Conservation (phyloP, 345 rosid genomes). For the Alliaria petiolata region DNA sequence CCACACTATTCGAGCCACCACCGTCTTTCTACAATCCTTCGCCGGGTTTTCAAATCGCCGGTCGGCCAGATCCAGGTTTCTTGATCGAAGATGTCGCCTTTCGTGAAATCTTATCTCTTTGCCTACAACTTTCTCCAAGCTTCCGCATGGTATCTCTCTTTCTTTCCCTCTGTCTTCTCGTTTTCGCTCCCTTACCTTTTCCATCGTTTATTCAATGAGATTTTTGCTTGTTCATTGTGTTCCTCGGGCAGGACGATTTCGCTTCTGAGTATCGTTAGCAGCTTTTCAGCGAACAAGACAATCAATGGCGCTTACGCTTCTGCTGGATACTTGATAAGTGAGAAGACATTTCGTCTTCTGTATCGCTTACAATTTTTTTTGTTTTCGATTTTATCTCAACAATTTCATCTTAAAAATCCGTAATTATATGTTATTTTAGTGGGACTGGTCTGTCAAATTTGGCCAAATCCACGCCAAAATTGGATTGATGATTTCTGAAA, state of each 20-base stretch:
- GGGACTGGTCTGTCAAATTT: too few relatives aligned
- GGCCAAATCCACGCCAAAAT: background rate
- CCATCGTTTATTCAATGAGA: background rate
- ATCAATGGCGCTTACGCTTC: slow-evolving; percentile 55
- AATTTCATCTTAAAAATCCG: too few relatives aligned
- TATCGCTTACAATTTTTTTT: too few relatives aligned
- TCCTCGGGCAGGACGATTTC: slow-evolving; percentile 56
- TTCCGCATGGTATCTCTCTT: slow-evolving; percentile 41
- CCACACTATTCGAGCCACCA: background rate
- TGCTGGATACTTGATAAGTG: slow-evolving; percentile 64
- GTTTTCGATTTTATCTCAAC: too few relatives aligned
- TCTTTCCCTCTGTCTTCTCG: background rate
- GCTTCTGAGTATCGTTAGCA: slow-evolving; percentile 38
- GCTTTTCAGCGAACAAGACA: slow-evolving; percentile 36
- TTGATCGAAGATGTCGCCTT: slow-evolving; percentile 21
- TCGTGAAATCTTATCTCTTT: slow-evolving; percentile 54
- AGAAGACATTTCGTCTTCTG: slow-evolving; percentile 6
- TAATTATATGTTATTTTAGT: too few relatives aligned
- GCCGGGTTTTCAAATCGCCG: background rate
- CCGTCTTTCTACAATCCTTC: background rate
- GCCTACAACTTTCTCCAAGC: slow-evolving; percentile 74
- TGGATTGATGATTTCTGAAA: background rate
- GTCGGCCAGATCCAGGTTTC: background rate
- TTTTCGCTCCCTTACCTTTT: background rate
- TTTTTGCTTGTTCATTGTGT: background rate